Evolutionary conservation across 352 stramenopile species (phyloP).

Genomic region (Elongisporangium anandrum): DNA sequence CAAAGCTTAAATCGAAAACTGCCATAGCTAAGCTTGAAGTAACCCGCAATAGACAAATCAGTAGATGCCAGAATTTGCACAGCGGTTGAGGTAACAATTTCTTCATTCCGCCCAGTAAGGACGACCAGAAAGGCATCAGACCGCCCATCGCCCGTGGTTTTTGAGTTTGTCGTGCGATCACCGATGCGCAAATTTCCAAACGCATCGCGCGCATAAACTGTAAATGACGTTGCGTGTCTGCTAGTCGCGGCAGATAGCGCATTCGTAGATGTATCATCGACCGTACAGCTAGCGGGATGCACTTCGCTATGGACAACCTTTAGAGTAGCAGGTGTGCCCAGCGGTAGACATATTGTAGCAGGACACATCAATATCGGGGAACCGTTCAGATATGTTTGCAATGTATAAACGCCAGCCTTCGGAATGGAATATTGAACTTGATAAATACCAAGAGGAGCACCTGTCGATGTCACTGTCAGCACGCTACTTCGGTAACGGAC

Average conservation of each 20-base stretch:
- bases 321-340: conserved; percentile 57
- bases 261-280: conserved; percentile 60
- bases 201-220: conserved; percentile 85
- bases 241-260: conserved; percentile 81
- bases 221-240: conserved; percentile 82
- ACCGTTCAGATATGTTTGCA: conserved; percentile 70
- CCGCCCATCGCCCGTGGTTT: conserved; percentile 70
- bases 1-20: conserved; percentile 53
- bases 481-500: conserved; percentile 85
- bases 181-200: conserved; percentile 92
- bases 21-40: conserved; percentile 74
- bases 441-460: conserved; percentile 75
- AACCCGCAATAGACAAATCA: conserved; percentile 21
- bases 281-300: conserved; percentile 84
- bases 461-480: conserved; percentile 23
- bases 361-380: conserved; percentile 91
- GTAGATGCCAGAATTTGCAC: conserved; percentile 64
- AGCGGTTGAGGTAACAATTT: conserved; percentile 84
- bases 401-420: conserved; percentile 82
- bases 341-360: conserved; percentile 32
- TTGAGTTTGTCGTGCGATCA: conserved; percentile 61
- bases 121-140: conserved; percentile 92
- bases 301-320: conserved; percentile 88
- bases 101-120: conserved; percentile 62
- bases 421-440: conserved; percentile 93